These are phyloP conservation scores for Hysterium pulicare DNA, from an alignment of 2,329 filamentous ascomycete genomes.

Conservation along the genomic window DNA sequence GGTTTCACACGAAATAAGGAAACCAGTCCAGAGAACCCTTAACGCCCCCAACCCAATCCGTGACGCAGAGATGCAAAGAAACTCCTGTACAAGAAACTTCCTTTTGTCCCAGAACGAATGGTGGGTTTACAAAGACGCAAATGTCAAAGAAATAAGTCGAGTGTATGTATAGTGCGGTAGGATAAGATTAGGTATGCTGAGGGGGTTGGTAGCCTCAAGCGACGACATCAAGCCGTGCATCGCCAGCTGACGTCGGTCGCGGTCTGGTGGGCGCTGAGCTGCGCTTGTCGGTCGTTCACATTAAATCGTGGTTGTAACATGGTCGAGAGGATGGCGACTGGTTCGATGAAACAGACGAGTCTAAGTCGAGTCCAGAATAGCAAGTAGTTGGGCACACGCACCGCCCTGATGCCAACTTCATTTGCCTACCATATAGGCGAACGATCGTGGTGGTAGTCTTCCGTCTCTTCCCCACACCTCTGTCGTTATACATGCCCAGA, in stretches of 20 bases:
- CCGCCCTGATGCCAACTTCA: too few species aligned
- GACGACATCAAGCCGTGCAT: background rate
- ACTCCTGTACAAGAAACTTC: background rate
- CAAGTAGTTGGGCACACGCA: too few species aligned
- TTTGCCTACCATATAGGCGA: too few species aligned
- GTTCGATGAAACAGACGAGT: background rate
- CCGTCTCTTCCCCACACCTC: background rate
- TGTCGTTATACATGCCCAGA: conserved; percentile 10
- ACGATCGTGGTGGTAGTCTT: too few species aligned
- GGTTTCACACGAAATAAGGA: background rate
- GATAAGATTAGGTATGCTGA: background rate
- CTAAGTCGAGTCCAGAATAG: too few species aligned
- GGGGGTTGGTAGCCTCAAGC: background rate
- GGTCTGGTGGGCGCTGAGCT: background rate
- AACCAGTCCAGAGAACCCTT: background rate
- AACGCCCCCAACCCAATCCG: too few species aligned
- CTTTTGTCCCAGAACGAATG: conserved; percentile 15
- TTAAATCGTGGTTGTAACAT: background rate
- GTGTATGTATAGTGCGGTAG: conserved; percentile 2
- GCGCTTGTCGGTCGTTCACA: too few species aligned
- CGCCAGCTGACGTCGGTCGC: background rate
- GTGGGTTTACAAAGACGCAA: conserved; percentile 6
- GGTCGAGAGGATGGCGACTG: background rate
- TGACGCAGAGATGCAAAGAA: background rate
- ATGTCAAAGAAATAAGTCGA: conserved; percentile 1